Evolutionary conservation across 75 land plant species (phyloP).

Genomic region (Selaginella tamariscina): DNA sequence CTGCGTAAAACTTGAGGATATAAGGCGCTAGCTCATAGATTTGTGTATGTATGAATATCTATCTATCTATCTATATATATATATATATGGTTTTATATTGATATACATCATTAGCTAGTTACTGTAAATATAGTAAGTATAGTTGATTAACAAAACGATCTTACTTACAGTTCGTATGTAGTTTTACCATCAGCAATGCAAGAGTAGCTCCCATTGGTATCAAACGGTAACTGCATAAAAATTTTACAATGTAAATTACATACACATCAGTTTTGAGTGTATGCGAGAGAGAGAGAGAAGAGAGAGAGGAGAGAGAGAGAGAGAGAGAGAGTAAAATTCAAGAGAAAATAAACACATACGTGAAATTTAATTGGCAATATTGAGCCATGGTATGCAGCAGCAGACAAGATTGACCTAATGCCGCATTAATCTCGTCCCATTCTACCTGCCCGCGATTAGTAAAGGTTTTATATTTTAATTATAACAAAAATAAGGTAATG

Average conservation of each 20-base stretch:
- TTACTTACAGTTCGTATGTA: slow-evolving; percentile 80
- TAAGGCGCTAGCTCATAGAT: too few relatives aligned
- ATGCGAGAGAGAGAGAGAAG: too few relatives aligned
- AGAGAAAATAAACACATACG: slow-evolving; percentile 41
- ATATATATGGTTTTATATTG: too few relatives aligned
- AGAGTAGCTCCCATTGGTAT: slow-evolving; percentile 98
- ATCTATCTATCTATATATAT: too few relatives aligned
- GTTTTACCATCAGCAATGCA: slow-evolving; percentile 65
- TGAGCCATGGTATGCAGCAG: slow-evolving; percentile 87
- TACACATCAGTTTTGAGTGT: too few relatives aligned
- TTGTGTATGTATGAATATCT: too few relatives aligned
- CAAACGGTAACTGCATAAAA: neutral
- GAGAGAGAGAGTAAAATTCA: neutral
- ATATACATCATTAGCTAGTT: too few relatives aligned
- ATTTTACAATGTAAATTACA: too few relatives aligned
- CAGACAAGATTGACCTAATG: slow-evolving; percentile 99
- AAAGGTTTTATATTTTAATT: neutral
- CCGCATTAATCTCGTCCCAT: slow-evolving; percentile 99
- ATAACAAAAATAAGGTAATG: too few relatives aligned
- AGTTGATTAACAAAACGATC: neutral
- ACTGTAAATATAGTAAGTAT: too few relatives aligned
- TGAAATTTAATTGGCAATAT: slow-evolving; percentile 65
- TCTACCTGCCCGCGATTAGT: slow-evolving; percentile 64
- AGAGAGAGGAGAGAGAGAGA: slow-evolving; percentile 1
- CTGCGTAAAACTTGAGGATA: too few relatives aligned